Conservation (phyloP, 1,284 basidiomycete species). For the Chalciporus sp. region DNA sequence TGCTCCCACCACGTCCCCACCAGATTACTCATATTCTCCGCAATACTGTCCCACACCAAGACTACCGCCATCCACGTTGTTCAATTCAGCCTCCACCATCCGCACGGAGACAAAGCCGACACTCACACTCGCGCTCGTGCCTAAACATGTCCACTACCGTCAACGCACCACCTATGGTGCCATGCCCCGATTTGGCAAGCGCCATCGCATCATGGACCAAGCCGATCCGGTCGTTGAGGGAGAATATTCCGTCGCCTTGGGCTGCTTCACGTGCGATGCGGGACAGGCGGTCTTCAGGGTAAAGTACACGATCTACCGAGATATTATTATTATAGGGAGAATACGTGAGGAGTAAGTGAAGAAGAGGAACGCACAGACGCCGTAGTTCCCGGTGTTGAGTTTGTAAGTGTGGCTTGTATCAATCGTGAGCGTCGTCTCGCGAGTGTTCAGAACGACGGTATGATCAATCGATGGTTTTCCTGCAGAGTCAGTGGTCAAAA, state of each 20-base stretch:
- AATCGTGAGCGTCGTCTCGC: slow-evolving; percentile 71
- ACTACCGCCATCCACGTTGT: slow-evolving; percentile 44
- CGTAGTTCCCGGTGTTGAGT: slow-evolving; percentile 87
- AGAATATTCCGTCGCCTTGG: slow-evolving; percentile 65
- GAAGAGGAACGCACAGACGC: slow-evolving; percentile 72
- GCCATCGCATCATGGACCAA: slow-evolving; percentile 82
- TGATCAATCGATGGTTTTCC: slow-evolving; percentile 69
- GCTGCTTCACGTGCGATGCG: slow-evolving; percentile 83
- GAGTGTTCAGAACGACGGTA: slow-evolving; percentile 66
- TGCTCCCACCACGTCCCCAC: slow-evolving; percentile 89
- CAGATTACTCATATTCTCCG: slow-evolving; percentile 57
- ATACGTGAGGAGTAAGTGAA: background rate
- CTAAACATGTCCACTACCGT: slow-evolving; percentile 70
- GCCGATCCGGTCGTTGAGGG: slow-evolving; percentile 85
- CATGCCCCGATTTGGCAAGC: slow-evolving; percentile 80
- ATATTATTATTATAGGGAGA: too few species aligned
- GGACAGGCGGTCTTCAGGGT: slow-evolving; percentile 79
- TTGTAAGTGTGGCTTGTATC: slow-evolving; percentile 79
- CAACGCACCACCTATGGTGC: slow-evolving; percentile 77
- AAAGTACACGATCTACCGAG: slow-evolving; percentile 78
- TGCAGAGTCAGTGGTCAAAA: slow-evolving; percentile 63
- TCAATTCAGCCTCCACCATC: too few species aligned
- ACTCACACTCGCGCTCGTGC: slow-evolving; percentile 76
- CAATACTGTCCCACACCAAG: slow-evolving; percentile 73
- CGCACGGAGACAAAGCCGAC: too few species aligned